Evolutionary conservation across 2,329 filamentous ascomycete genomes (phyloP), one percentile per base, ranked within the genome.

Genomic region (Verticillium nonalfalfae): DNA sequence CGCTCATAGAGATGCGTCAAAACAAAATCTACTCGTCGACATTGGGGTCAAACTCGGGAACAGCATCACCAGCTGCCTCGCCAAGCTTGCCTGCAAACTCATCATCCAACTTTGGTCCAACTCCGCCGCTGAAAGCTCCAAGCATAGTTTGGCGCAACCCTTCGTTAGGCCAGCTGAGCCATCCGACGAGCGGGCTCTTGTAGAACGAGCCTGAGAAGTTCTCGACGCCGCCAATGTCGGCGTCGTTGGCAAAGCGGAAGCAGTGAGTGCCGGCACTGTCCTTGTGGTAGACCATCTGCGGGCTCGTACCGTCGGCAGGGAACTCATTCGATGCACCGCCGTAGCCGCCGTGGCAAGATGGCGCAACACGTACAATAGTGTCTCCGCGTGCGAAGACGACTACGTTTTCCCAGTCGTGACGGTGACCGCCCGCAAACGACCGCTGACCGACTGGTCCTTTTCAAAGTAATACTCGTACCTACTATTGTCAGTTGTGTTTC

Each of bases 401-500:
- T 18, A 67, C 66, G 58, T 69, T 72, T 63, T 77, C 75, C 75
- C 75, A 77, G 63, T 78, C 75, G 63, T 77, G 73, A 9, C 75
- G 73, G 63, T 78, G 75, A 45, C 71, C 71, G 4, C 75, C 70
- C 0, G 62, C 60, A 35, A 67, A 67, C 7, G 78, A 13, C 26
- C 33, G 26, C 13, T 15, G 26, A n/a, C 26, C 13, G 26, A 15
- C 63, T 75, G 70, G 62, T 80, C 77, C 70, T 81, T 80, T 56
- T 77, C 78, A 66, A 78, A 72, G 66, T 78, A 80, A 76, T 76
- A 78, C 7, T 72, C 68, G 66, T 76, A 78, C 74, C 78, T 76
- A 62, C 76, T 18, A 5, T 18, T 26, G 52, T 55, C 31, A 55
- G 52, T 9, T 2, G 10, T 5, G 52, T 34, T 14, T 31, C 11